A percentile compares a stretch with the other conserved stretches of the same genome.
Conservation (phyloP, 2,329 filamentous ascomycete species). For the Calonectria hongkongensis region DNA sequence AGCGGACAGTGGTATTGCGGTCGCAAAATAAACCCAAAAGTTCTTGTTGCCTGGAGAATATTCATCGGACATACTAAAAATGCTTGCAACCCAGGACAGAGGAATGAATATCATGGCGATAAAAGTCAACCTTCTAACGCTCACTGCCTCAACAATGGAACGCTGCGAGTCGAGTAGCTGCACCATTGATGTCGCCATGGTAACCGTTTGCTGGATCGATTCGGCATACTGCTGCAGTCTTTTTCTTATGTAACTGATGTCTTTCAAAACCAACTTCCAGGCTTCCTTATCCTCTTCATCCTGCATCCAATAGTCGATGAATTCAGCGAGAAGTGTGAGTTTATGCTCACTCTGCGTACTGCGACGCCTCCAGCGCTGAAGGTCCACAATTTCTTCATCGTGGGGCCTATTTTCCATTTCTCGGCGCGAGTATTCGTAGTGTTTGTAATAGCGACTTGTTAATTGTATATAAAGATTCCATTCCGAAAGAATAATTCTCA, state of each 20-base stretch:
- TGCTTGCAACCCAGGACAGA: slow-evolving; percentile 26
- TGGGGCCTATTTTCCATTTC: slow-evolving; percentile 39
- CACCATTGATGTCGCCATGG: slow-evolving; percentile 46
- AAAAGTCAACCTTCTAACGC: slow-evolving; percentile 33
- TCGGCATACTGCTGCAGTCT: slow-evolving; percentile 39
- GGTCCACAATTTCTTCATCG: slow-evolving; percentile 45
- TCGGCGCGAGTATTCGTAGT: slow-evolving; percentile 46
- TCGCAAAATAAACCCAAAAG: slow-evolving; percentile 33
- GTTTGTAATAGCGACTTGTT: slow-evolving; percentile 45
- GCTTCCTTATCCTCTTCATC: background rate
- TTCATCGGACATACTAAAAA: slow-evolving; percentile 32
- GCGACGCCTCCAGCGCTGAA: slow-evolving; percentile 38
- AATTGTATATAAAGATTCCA: slow-evolving; percentile 47
- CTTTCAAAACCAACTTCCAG: background rate
- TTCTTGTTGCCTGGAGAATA: slow-evolving; percentile 7
- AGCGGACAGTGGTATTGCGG: slow-evolving; percentile 11
- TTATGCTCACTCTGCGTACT: slow-evolving; percentile 18
- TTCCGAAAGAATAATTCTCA: slow-evolving; percentile 44
- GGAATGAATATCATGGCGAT: slow-evolving; percentile 31
- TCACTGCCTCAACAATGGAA: slow-evolving; percentile 38
- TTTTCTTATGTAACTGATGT: background rate
- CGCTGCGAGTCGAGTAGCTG: slow-evolving; percentile 47
- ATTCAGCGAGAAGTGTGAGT: background rate
- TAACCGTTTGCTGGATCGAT: slow-evolving; percentile 45
- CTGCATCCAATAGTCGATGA: background rate